Percentiles rank a stretch among this genome's conserved stretches.
Conservation (phyloP, 202 grass and related monocot species). For the Dendrocalamus latiflorus region DNA sequence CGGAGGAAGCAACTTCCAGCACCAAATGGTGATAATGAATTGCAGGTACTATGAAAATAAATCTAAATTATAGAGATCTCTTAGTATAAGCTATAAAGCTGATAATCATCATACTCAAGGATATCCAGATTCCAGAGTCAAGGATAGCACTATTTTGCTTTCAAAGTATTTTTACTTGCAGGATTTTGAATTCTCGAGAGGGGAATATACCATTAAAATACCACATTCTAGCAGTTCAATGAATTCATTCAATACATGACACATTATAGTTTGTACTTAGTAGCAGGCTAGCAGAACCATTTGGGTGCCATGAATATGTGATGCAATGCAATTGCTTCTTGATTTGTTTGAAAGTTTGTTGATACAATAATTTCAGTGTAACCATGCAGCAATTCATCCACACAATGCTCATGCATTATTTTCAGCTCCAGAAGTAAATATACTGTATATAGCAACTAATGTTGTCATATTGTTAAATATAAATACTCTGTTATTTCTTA, state of each 20-base stretch:
- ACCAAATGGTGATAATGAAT: slow-evolving; percentile 59
- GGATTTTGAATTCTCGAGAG: background rate
- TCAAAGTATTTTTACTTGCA: slow-evolving; percentile 9
- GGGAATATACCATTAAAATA: background rate
- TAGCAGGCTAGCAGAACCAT: slow-evolving; percentile 10
- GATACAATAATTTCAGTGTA: background rate
- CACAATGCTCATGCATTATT: background rate
- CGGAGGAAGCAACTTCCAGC: slow-evolving; percentile 70
- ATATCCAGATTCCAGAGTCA: background rate
- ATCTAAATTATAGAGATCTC: slow-evolving; percentile 6
- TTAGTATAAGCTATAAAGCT: background rate
- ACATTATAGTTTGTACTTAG: background rate
- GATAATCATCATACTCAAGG: background rate
- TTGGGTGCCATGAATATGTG: background rate
- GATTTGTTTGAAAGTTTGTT: background rate
- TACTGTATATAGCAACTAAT: slow-evolving; percentile 11
- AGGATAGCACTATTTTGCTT: background rate
- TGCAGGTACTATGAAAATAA: slow-evolving; percentile 50
- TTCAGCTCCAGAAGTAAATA: background rate
- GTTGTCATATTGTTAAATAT: background rate
- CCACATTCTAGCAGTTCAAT: background rate
- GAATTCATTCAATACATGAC: slow-evolving; percentile 9
- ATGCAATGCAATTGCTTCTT: background rate
- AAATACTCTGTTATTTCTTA: background rate
- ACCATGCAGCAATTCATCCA: background rate